Base-by-base conservation (phyloP, 495 filamentous ascomycete species). In the Daldinia concentrica region DNA sequence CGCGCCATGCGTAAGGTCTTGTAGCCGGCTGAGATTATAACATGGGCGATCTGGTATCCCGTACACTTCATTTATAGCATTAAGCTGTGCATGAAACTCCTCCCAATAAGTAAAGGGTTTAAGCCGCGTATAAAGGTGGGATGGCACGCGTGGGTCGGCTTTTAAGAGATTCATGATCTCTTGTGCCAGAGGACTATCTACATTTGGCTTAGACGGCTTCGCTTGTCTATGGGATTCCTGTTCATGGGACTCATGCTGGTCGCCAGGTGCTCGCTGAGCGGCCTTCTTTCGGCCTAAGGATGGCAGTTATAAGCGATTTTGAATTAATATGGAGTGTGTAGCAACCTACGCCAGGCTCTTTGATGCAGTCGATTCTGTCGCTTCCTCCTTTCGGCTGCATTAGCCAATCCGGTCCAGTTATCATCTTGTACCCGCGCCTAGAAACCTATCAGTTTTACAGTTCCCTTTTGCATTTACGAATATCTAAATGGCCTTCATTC, bases 321-420 rank as follows among this genome's bases (percentile, higher is more conserved):
- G 11, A 19, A 36, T 45, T 17, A 41, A 29, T n/a, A 19, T 6
- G 22, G 50, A 12, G 43, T 17, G 4, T 34, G 27, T n/a, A 22
- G 48, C 29, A 4, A 75, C 76, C 64, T 73, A 78, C 74, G 65
- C 69, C 71, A 77, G 7, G 74, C 73, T 43, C 77, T 72, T 50
- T 79, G 77, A 64, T 79, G 71, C 36, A 79, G 41, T 48, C 77
- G 70, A 37, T 75, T 79, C 61, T 78, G 75, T 41, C 65, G 51
- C 37, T 65, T 68, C 60, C 75, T 74, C 51, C 77, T 66, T 54
- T 69, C 70, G 34, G 68, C 61, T 19, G 71, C 30, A 19, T 69
- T 57, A 9, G 73, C 48, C 41, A 68, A 32, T 5, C 77, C 75
- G 17, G 75, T 77, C 77, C 77, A 79, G 54, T 77, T 66, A 59